A percentile compares a stretch with the other conserved stretches of the same genome.
Evolutionary conservation across 441 rosid species (phyloP).

Genomic region (Aleurites moluccanus): DNA sequence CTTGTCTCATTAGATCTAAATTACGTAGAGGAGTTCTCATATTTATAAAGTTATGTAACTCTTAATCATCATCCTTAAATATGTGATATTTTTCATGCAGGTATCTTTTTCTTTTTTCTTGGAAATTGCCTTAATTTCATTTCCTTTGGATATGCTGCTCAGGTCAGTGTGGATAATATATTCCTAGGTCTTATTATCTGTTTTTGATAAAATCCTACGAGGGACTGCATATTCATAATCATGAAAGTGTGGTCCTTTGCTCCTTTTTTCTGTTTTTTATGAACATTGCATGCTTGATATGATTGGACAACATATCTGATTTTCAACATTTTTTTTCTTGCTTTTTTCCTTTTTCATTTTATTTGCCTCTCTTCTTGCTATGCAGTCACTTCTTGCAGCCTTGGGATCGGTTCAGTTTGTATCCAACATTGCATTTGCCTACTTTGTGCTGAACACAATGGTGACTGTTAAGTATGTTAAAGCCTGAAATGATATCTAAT

Average conservation of each 20-base stretch:
- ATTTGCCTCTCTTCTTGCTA: constrained; percentile 21
- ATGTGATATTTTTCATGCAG: constrained; percentile 47
- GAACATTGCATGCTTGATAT: neutral
- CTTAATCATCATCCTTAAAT: constrained; percentile 25
- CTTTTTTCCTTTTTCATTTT: constrained; percentile 1
- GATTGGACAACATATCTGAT: neutral
- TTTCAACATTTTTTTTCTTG: neutral
- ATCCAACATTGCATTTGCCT: constrained; percentile 95
- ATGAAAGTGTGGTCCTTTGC: neutral
- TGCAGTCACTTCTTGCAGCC: constrained; percentile 98
- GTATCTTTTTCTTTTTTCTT: constrained; percentile 74
- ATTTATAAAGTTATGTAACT: neutral
- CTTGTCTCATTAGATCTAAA: constrained; percentile 27
- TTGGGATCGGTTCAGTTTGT: constrained; percentile 96
- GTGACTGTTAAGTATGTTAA: constrained; percentile 87
- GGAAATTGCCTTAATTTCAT: constrained; percentile 97
- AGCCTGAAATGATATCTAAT: constrained; percentile 30
- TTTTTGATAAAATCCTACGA: neutral
- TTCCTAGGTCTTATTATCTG: constrained; percentile 2
- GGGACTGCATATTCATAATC: neutral
- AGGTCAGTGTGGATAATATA: constrained; percentile 50
- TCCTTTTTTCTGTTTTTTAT: neutral
- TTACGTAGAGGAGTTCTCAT: constrained; percentile 3
- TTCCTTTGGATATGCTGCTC: constrained; percentile 99
- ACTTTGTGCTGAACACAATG: constrained; percentile 83